phyloP scores from a whole-genome alignment of 2,329 filamentous ascomycete genomes.

The Plectosphaerella plurivora region DNA sequence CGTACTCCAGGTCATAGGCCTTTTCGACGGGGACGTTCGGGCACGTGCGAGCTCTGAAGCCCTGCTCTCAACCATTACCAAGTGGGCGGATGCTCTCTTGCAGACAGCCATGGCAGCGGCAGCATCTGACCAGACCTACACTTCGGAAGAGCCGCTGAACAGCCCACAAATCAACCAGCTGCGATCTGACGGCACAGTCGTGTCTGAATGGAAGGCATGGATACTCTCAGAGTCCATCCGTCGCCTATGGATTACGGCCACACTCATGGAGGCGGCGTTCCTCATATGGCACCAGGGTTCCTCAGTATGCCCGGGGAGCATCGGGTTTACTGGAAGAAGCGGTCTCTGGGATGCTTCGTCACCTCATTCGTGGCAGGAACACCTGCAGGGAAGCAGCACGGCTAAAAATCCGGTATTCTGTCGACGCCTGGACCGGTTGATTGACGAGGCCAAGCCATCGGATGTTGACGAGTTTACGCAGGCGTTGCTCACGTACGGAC shows the following conservation, averaged over 20 bases:
- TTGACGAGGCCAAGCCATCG: not conserved
- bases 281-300: constrained; percentile 8
- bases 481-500: constrained; percentile 2
- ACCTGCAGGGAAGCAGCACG: not conserved
- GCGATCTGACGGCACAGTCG: constrained; percentile 5
- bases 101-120: constrained; percentile 4
- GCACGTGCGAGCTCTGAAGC: constrained; percentile 16
- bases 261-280: constrained; percentile 14
- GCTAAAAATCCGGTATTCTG: not conserved
- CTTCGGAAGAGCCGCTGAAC: not conserved
- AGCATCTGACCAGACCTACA: not conserved
- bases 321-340: constrained; percentile 17
- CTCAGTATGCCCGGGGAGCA: constrained; percentile 13
- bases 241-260: constrained; percentile 14
- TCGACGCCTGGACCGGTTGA: not conserved
- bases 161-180: not conserved
- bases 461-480: constrained; percentile 3
- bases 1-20: constrained; percentile 16
- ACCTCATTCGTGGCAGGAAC: constrained; percentile 3
- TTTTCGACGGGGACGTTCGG: constrained; percentile 16
- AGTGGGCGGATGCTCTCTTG: constrained; percentile 13
- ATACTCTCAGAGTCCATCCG: constrained; percentile 23
- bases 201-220: constrained; percentile 21
- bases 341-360: constrained; percentile 22
- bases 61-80: constrained; percentile 9